Evolutionary conservation across 495 filamentous ascomycete species (phyloP), one percentile per base, ranked within the genome.

Genomic region (Podospora tetraspora): DNA sequence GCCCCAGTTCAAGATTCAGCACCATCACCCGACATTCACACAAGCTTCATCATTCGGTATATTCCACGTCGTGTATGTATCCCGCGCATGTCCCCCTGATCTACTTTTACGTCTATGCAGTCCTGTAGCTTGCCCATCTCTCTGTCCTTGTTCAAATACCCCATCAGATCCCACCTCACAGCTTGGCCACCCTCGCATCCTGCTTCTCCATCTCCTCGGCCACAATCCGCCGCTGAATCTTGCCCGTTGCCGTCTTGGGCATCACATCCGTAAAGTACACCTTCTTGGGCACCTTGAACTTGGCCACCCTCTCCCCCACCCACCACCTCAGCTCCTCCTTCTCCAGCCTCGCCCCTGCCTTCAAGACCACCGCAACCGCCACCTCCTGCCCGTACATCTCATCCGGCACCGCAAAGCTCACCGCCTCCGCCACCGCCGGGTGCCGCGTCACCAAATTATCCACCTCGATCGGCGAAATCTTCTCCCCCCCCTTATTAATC

Each of bases 221-320:
- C 12, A 94, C 91, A 69, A 91, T 89, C 34, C 91, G 84, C 64
- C 92, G 80, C 79, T 94, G 92, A 63, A 94, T 88, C 81, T 94
- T 96, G 29, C 92, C 92, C 9, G 92, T 96, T n/a, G 92, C 90
- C 24, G 92, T 96, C 81, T 94, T 94, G 43, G 92, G 92, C 86
- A 95, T 94, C 66, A 87, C 78, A 64, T 91, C 82, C 7, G 90
- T 91, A 69, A 93, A 92, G 78, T 88, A 94, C 27, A 94, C 90
- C 85, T 90, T 87, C 79, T 91, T 92, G 0, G 92, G 92, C n/a
- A 92, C 83, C 83, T 96, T 96, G 74, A 93, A 94, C 77, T 89
- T 91, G 29, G 89, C 89, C 73, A 92, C 74, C 75, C 83, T 89
- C 43, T 89, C 83, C 0, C 76, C 83, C 59, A 92, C 84, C 86